Evolutionary conservation across 2,329 filamentous ascomycete genomes (phyloP).

Genomic region (Colletotrichum sp.): DNA sequence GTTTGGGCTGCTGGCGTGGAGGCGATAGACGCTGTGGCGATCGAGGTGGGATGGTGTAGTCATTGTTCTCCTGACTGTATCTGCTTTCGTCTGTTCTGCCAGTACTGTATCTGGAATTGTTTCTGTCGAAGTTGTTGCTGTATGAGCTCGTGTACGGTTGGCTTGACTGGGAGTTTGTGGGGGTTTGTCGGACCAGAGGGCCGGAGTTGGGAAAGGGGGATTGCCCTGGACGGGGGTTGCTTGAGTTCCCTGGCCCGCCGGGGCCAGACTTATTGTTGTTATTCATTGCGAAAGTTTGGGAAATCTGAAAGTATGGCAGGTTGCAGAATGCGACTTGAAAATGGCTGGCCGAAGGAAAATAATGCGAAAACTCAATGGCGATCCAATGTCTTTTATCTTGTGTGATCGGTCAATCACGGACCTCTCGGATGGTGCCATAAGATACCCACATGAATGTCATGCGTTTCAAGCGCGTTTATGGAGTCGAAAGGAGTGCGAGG

Average conservation of each 20-base stretch:
- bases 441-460: neutral
- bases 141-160: slow-evolving; percentile 12
- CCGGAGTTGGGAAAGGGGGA: slow-evolving; percentile 9
- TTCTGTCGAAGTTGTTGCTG: slow-evolving; percentile 19
- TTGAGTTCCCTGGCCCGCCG: slow-evolving; percentile 7
- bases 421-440: neutral
- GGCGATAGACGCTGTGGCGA: neutral
- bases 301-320: neutral
- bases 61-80: neutral
- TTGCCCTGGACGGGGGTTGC: slow-evolving; percentile 18
- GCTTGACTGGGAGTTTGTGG: neutral
- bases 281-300: neutral
- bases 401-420: neutral
- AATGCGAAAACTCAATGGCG: neutral
- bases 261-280: neutral
- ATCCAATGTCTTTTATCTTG: neutral
- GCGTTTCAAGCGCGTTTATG: slow-evolving; percentile 2
- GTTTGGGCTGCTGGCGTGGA: neutral
- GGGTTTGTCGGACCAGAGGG: neutral
- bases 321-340: too few relatives aligned
- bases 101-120: slow-evolving; percentile 10
- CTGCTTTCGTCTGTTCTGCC: neutral
- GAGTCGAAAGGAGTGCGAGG: neutral
- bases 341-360: neutral
- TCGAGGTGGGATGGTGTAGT: neutral